A percentile compares a stretch with the other conserved stretches of the same genome.
Conservation (phyloP, 352 stramenopile genomes). For the Phytophthora sansomeana region DNA sequence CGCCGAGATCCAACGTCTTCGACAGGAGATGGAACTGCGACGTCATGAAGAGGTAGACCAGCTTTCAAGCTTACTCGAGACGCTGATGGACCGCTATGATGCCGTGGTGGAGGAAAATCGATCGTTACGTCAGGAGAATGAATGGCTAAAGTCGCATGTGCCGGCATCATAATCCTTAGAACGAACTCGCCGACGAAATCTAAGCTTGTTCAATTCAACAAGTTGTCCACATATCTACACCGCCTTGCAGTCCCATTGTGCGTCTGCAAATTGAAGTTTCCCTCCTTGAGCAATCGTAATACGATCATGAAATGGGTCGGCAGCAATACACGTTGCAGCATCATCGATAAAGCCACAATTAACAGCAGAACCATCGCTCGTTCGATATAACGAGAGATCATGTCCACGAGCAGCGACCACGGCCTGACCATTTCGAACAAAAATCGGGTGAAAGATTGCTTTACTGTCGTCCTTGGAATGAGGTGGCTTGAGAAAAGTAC, state of each 20-base stretch:
- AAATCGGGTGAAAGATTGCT: conserved; percentile 62
- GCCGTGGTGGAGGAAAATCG: conserved; percentile 49
- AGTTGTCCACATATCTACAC: conserved; percentile 5
- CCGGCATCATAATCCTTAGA: conserved; percentile 23
- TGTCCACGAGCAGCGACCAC: conserved; percentile 45
- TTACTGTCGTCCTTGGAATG: conserved; percentile 30
- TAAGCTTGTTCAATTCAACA: conserved; percentile 21
- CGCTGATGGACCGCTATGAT: conserved; percentile 48
- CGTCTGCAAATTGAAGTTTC: conserved; percentile 41
- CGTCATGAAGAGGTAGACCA: conserved; percentile 48
- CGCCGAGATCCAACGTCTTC: conserved; percentile 43
- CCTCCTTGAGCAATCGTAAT: conserved; percentile 41
- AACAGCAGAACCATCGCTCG: conserved; percentile 40
- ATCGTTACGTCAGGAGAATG: conserved; percentile 47
- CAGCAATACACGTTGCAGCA: conserved; percentile 41
- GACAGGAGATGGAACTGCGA: conserved; percentile 49
- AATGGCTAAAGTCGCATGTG: conserved; percentile 48
- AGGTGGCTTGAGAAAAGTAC: conserved; percentile 38
- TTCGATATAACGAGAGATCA: conserved; percentile 50
- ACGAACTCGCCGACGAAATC: neutral
- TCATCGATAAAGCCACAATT: conserved; percentile 45
- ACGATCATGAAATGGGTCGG: conserved; percentile 46
- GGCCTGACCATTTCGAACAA: conserved; percentile 40
- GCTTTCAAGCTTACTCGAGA: conserved; percentile 44
- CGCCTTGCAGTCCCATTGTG: conserved; percentile 24